A percentile compares a stretch with the other conserved stretches of the same genome.
Conservation (phyloP, 2,329 filamentous ascomycete genomes). For the Fusarium sp. region DNA sequence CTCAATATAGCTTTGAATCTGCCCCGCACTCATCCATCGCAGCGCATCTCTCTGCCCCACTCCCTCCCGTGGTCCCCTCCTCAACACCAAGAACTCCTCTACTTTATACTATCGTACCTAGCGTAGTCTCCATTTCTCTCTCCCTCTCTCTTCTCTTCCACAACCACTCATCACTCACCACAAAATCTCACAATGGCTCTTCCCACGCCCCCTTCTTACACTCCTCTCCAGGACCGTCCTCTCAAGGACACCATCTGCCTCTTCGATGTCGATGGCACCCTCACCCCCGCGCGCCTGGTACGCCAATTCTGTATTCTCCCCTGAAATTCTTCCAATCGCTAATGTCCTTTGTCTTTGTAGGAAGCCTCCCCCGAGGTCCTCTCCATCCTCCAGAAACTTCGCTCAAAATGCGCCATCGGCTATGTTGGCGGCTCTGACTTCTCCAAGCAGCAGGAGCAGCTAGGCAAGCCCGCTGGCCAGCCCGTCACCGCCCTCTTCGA, state of each 20-base stretch:
- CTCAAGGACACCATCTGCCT: slow-evolving; percentile 94
- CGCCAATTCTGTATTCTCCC: slow-evolving; percentile 27
- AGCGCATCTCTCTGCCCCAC: slow-evolving; percentile 28
- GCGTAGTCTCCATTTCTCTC: slow-evolving; percentile 9
- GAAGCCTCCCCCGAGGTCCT: slow-evolving; percentile 84
- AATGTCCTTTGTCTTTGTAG: slow-evolving; percentile 57
- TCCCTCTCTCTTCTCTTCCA: slow-evolving; percentile 13
- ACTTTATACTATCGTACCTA: slow-evolving; percentile 30
- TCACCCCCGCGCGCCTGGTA: slow-evolving; percentile 86
- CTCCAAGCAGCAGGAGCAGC: slow-evolving; percentile 94
- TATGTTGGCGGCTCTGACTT: slow-evolving; percentile 95
- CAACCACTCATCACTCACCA: neutral
- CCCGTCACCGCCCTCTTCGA: slow-evolving; percentile 91
- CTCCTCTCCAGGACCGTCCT: slow-evolving; percentile 84
- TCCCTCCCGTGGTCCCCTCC: slow-evolving; percentile 28
- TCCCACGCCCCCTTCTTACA: slow-evolving; percentile 63
- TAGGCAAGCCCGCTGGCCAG: slow-evolving; percentile 72
- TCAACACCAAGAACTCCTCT: slow-evolving; percentile 33
- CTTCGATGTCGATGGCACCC: slow-evolving; percentile 95
- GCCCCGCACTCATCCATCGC: slow-evolving; percentile 27
- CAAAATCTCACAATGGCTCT: slow-evolving; percentile 56
- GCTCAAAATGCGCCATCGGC: slow-evolving; percentile 89
- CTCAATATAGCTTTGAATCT: slow-evolving; percentile 4
- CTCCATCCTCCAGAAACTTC: slow-evolving; percentile 80
- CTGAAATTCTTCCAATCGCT: slow-evolving; percentile 1